These are phyloP conservation scores for Lasiodiplodia theobromae DNA, from an alignment of 2,329 filamentous ascomycete genomes.

Conservation along the genomic window DNA sequence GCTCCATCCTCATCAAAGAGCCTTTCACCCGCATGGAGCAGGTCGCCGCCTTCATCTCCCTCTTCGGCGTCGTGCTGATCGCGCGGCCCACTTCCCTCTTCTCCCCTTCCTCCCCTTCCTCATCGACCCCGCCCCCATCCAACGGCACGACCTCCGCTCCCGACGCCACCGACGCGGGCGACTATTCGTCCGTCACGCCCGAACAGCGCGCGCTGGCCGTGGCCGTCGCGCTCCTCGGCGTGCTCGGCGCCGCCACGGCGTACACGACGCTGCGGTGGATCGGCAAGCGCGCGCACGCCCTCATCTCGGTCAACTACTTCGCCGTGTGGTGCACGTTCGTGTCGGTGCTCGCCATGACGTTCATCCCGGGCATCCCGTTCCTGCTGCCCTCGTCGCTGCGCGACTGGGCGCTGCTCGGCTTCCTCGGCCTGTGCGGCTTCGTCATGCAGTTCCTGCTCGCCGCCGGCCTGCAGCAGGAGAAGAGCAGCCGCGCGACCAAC, in stretches of 20 bases:
- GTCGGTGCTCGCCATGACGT: constrained; percentile 67
- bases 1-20: constrained; percentile 76
- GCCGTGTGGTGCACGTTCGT: constrained; percentile 73
- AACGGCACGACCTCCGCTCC: constrained; percentile 41
- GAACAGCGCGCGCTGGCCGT: constrained; percentile 74
- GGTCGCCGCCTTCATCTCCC: constrained; percentile 75
- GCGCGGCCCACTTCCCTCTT: constrained; percentile 73
- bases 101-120: constrained; percentile 39
- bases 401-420: constrained; percentile 72
- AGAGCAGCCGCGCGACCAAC: constrained; percentile 58
- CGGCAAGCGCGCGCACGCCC: constrained; percentile 77
- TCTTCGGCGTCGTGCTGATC: constrained; percentile 83
- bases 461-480: constrained; percentile 75
- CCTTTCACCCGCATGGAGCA: constrained; percentile 81
- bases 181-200: constrained; percentile 60
- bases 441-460: constrained; percentile 87
- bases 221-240: constrained; percentile 75
- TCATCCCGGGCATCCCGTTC: constrained; percentile 65
- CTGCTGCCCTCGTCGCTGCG: constrained; percentile 60
- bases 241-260: constrained; percentile 76
- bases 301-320: constrained; percentile 90
- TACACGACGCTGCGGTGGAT: constrained; percentile 81
- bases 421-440: constrained; percentile 78
- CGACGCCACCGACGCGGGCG: constrained; percentile 35
- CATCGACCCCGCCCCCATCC: constrained; percentile 40